Evolutionary conservation across 2,329 filamentous ascomycete genomes (phyloP).

Genomic region (Talaromyces sp.): DNA sequence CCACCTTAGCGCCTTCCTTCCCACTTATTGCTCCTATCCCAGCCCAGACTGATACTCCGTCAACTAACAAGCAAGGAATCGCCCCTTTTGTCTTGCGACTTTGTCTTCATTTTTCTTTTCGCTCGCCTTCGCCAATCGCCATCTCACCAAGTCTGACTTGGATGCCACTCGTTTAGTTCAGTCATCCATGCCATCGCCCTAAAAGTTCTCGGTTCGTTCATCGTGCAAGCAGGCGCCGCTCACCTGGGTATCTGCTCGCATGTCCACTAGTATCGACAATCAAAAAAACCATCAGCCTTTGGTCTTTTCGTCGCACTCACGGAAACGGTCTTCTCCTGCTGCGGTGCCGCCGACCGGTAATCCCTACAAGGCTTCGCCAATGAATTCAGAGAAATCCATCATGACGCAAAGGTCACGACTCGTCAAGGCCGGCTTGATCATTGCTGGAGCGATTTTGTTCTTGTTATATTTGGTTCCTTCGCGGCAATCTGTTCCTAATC

Average conservation of each 20-base stretch:
- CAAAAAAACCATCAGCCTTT: conserved; percentile 52
- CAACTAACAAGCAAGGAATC: not conserved
- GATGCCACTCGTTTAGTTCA: conserved; percentile 7
- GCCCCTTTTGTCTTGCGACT: conserved; percentile 11
- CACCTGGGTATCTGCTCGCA: conserved; percentile 37
- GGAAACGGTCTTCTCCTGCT: conserved; percentile 54
- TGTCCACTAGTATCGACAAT: conserved; percentile 56
- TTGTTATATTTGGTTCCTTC: conserved; percentile 53
- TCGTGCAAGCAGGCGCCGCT: conserved; percentile 7
- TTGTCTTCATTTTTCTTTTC: not conserved
- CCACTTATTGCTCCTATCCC: not conserved
- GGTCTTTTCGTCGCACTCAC: conserved; percentile 43
- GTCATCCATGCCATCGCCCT: not conserved
- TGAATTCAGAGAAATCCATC: conserved; percentile 34
- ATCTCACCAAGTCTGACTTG: conserved; percentile 1
- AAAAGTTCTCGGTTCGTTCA: not conserved
- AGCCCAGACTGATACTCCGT: not conserved
- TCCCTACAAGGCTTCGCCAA: conserved; percentile 45
- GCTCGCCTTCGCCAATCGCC: not conserved
- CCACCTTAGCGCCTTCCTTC: not conserved
- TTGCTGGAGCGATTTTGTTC: conserved; percentile 57
- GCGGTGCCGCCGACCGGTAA: conserved; percentile 43
- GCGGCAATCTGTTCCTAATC: conserved; percentile 26
- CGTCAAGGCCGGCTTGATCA: conserved; percentile 60
- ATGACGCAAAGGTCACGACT: conserved; percentile 63